Evolutionary conservation across 305 asterid genomes (phyloP).

Genomic region (Fraxinus platypoda): DNA sequence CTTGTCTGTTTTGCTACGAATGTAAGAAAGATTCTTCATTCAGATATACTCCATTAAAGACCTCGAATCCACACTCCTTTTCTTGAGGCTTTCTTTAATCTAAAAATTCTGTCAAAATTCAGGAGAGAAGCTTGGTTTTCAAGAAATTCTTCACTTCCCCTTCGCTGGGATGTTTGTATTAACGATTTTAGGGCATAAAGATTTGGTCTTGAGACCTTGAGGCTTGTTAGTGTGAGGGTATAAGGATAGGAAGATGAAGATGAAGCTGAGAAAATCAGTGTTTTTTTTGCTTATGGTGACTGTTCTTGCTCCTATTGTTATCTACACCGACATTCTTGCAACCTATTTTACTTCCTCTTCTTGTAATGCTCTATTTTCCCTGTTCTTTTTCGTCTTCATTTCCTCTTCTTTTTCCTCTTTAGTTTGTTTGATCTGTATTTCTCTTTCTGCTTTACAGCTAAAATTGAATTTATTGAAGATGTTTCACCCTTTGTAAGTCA

Average conservation of each 20-base stretch:
- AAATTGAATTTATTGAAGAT: constrained; percentile 63
- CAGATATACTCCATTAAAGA: constrained; percentile 1
- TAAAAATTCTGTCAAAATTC: neutral
- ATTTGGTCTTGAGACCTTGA: constrained; percentile 22
- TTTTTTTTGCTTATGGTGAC: constrained; percentile 59
- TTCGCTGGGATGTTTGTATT: constrained; percentile 10
- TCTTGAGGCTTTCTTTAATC: constrained; percentile 18
- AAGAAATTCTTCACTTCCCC: neutral
- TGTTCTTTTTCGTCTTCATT: neutral
- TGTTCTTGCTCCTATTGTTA: constrained; percentile 81
- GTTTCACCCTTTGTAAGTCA: constrained; percentile 64
- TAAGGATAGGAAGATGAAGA: constrained; percentile 35
- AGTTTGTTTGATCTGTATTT: constrained; percentile 18
- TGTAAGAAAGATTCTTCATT: constrained; percentile 11
- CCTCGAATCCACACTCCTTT: neutral
- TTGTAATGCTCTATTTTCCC: constrained; percentile 39
- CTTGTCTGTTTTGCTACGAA: neutral
- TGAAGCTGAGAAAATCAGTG: constrained; percentile 61
- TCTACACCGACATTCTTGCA: constrained; percentile 66
- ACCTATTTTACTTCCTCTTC: constrained; percentile 55
- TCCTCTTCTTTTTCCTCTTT: neutral
- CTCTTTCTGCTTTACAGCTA: constrained; percentile 42
- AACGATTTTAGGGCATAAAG: constrained; percentile 19
- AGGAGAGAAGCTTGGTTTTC: neutral
- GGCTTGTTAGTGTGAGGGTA: constrained; percentile 12